These are phyloP conservation scores for Pythium phragmiticola DNA, from an alignment of 352 stramenopile genomes.

Conservation along the genomic window DNA sequence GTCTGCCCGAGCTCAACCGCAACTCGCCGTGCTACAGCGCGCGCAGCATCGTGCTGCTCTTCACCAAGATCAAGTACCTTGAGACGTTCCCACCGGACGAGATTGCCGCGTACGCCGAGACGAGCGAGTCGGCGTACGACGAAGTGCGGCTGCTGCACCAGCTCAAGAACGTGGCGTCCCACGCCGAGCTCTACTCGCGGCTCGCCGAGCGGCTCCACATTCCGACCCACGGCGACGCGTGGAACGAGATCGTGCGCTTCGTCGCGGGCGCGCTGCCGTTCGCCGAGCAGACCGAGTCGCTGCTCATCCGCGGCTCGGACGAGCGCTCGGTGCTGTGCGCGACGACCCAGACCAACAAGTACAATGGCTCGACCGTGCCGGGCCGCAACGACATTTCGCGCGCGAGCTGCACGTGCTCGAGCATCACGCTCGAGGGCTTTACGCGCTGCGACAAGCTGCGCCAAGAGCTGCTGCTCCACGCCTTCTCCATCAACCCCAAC, in stretches of 20 bases:
- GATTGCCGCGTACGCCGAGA: conserved; percentile 56
- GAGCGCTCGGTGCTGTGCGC: conserved; percentile 78
- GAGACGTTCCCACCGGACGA: conserved; percentile 64
- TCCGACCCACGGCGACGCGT: conserved; percentile 65
- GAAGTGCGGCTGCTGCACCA: conserved; percentile 70
- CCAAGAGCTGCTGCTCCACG: conserved; percentile 74
- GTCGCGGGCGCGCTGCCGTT: conserved; percentile 74
- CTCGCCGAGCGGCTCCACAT: conserved; percentile 69
- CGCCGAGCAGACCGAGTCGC: conserved; percentile 80
- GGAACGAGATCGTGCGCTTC: conserved; percentile 80
- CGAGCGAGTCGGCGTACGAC: conserved; percentile 50
- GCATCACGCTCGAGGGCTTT: conserved; percentile 67
- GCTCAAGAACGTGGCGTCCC: conserved; percentile 53
- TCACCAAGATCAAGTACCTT: conserved; percentile 84
- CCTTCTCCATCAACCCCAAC: conserved; percentile 82
- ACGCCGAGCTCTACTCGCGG: conserved; percentile 60
- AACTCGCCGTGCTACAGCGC: conserved; percentile 81
- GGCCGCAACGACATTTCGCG: conserved; percentile 62
- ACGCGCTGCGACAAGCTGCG: conserved; percentile 61
- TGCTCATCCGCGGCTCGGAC: conserved; percentile 83
- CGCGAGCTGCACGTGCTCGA: conserved; percentile 86
- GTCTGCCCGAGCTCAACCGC: conserved; percentile 73
- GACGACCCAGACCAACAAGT: conserved; percentile 86
- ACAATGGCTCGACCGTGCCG: conserved; percentile 81
- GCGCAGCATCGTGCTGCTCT: conserved; percentile 74